Evolutionary conservation across 2,329 filamentous ascomycete genomes (phyloP), one percentile per base, ranked within the genome.

Genomic region (Leptographium wingfieldii): DNA sequence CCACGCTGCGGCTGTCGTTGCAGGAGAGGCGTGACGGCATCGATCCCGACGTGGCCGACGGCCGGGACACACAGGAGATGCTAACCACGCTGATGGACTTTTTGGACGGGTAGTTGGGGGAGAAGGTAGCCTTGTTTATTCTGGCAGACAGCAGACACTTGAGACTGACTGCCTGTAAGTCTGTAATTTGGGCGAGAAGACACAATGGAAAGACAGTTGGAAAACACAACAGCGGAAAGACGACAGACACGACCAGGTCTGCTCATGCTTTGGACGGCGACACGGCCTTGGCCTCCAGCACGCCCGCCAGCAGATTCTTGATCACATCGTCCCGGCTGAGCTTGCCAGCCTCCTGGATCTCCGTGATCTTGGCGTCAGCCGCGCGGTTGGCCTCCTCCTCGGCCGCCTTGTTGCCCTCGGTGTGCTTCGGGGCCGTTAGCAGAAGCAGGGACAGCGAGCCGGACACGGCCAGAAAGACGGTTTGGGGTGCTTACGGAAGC

Each of bases 391-490:
- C 89, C 68, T 91, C 85, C 64, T 85, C 82, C 72, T 92, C 88
- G 65, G 88, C 87, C 67, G 86, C 83, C 71, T 80, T 77, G 81
- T 96, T 96, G 69, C 92, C 92, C 73, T 89, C 89, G 68, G 88
- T 87, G 77, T 99, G 92, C 92, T 97, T 67, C n/a, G 35, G 33
- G 33, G 25, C 4, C n/a, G 43, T 51, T 9, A 59, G 52, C 29
- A 22, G 5, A 14, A 14, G 12, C 10, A 3, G n/a, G 6, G 46
- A 6, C 2, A 31, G 14, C 11, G 11, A 25, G 2, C 4, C 1
- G 38, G 29, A 46, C 14, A 25, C 0, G 6, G 40, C 1, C 12
- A 16, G 29, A 55, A 54, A 49, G n/a, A 31, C 43, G 43, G 40
- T 14, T 14, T 16, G 29, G 33, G 33, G 31, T 1, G 54, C 69